Base-by-base conservation (phyloP, 1,284 basidiomycete species). In the Chiua sp. region DNA sequence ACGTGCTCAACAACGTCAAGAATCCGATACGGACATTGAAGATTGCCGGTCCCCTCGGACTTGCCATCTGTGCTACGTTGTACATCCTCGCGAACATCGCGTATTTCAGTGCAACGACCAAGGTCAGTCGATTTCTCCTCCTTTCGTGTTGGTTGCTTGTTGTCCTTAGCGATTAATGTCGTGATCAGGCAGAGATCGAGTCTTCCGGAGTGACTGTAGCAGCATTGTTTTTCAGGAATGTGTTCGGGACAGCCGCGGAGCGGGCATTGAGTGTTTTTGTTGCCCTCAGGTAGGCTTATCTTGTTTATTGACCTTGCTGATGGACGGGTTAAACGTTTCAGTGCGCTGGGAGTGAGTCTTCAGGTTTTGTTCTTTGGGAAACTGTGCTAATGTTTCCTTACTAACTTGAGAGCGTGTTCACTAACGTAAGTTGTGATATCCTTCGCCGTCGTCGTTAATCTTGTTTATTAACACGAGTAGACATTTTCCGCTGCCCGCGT, bases 71-170 rank as follows among this genome's bases (percentile, higher is more conserved):
- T 39, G 75, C 82, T 0, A 56, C 75, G 4, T 68, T 85, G 15
- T 87, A 86, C 54, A 59, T 86, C 20, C 68, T 87, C 3, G 79
- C 81, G 6, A 86, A 87, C 53, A 72, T 87, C 11, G 79, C 85
- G 0, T 85, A 83, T 64, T 85, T 86, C 56, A 77, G 80, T 30
- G 73, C 70, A 4, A 63, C 65, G 54, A 67, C 59, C 61, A 73
- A 61, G 56, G 65, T 63, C 7, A 30, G 60, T 51, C 18, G 7
- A 48, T 12, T 20, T n/a, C 4, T 13, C 28, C 8, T 6, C 12
- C 26, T 10, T 30, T 4, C 35, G 11, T 22, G 11, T n/a, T 23
- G 11, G 32, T 10, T 23, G 8, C 15, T 20, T 46, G 32, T 22
- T 11, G 35, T 35, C 35, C 13, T 30, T 30, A 57, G 7, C 20